These are phyloP conservation scores for Geosmithia morbida DNA, from an alignment of 2,329 filamentous ascomycete species.

Conservation along the genomic window DNA sequence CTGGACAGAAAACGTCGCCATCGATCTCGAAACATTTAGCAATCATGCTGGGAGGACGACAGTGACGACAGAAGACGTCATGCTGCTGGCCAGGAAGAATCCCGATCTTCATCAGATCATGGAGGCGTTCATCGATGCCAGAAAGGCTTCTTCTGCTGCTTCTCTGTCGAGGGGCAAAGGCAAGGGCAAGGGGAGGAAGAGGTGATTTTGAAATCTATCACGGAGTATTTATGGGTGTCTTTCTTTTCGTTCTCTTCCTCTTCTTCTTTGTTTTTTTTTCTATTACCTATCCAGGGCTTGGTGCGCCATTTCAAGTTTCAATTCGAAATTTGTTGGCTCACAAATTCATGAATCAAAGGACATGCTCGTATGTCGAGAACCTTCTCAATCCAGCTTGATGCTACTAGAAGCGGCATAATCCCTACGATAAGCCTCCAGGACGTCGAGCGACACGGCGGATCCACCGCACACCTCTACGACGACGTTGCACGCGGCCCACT, in stretches of 20 bases:
- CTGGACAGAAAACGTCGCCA: constrained; percentile 36
- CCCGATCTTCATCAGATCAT: constrained; percentile 70
- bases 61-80: constrained; percentile 73
- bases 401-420: constrained; percentile 16
- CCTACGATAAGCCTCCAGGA: constrained; percentile 43
- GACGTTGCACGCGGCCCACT: constrained; percentile 54
- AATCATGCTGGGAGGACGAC: constrained; percentile 71
- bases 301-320: too few relatives aligned
- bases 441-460: constrained; percentile 47
- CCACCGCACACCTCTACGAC: constrained; percentile 81
- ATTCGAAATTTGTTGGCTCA: too few relatives aligned
- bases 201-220: too few relatives aligned
- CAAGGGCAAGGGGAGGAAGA: constrained; percentile 7
- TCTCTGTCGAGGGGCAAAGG: constrained; percentile 16
- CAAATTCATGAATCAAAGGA: too few relatives aligned
- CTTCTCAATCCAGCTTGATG: neutral
- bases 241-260: too few relatives aligned
- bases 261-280: neutral
- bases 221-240: neutral
- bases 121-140: constrained; percentile 48
- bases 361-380: too few relatives aligned
- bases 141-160: constrained; percentile 28
- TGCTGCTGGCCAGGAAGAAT: constrained; percentile 77
- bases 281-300: too few relatives aligned
- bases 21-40: constrained; percentile 41